These are phyloP conservation scores for Kandelia obovata DNA, from an alignment of 345 rosid species.

Conservation along the genomic window DNA sequence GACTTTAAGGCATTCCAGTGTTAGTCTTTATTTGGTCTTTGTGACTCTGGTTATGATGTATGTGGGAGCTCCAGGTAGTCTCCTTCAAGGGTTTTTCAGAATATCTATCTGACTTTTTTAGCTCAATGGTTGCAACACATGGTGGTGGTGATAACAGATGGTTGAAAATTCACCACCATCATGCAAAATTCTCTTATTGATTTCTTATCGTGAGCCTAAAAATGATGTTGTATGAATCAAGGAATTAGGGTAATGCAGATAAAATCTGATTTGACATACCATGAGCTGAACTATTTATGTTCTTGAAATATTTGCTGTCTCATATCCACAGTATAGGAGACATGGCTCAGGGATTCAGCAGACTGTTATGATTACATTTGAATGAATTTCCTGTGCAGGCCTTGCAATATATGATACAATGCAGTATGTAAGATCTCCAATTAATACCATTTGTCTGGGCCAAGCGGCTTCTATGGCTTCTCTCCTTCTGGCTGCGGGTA, in stretches of 20 bases:
- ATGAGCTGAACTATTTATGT: neutral
- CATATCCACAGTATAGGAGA: neutral
- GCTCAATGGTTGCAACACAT: too few species aligned
- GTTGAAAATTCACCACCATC: too few species aligned
- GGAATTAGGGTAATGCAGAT: neutral
- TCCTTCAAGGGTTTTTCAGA: too few species aligned
- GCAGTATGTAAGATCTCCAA: conserved; percentile 91
- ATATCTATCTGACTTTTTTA: too few species aligned
- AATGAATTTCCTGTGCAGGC: conserved; percentile 39
- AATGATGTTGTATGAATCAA: too few species aligned
- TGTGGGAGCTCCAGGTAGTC: too few species aligned
- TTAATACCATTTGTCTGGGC: conserved; percentile 87
- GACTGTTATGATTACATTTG: neutral
- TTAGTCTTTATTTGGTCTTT: too few species aligned
- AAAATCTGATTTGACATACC: neutral
- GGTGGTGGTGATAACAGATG: too few species aligned
- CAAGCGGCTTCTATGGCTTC: conserved; percentile 99
- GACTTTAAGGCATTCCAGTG: too few species aligned
- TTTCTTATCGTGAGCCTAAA: too few species aligned
- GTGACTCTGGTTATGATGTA: too few species aligned
- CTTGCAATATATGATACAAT: conserved; percentile 97
- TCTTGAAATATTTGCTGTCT: neutral
- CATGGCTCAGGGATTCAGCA: neutral
- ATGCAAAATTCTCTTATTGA: too few species aligned
- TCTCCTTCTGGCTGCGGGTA: conserved; percentile 89